Evolutionary conservation across 768 basidiomycete genomes (phyloP).

Genomic region (Tephrocybe sp.): DNA sequence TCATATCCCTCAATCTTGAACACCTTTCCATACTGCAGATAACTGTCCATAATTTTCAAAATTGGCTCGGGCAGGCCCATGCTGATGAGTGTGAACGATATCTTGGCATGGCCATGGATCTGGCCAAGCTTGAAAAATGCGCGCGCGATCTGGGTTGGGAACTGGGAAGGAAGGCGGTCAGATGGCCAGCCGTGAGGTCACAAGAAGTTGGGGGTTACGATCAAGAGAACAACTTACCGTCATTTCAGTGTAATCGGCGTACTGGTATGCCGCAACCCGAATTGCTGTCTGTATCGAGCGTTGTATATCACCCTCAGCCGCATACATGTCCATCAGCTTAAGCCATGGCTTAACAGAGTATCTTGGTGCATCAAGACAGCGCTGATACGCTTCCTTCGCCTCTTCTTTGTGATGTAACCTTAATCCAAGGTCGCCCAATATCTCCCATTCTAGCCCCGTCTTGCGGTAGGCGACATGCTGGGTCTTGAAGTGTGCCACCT

Average conservation of each 20-base stretch:
- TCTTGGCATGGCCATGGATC: slow-evolving; percentile 91
- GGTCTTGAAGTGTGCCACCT: slow-evolving; percentile 98
- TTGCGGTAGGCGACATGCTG: slow-evolving; percentile 98
- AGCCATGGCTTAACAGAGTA: slow-evolving; percentile 93
- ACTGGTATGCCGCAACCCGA: slow-evolving; percentile 89
- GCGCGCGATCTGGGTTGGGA: slow-evolving; percentile 86
- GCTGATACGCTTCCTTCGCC: slow-evolving; percentile 96
- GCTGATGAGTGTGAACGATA: slow-evolving; percentile 87
- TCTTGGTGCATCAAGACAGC: slow-evolving; percentile 81
- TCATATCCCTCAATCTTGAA: slow-evolving; percentile 90
- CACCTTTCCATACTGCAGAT: slow-evolving; percentile 79
- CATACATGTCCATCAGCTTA: slow-evolving; percentile 92
- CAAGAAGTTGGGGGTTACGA: neutral
- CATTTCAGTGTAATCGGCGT: slow-evolving; percentile 87
- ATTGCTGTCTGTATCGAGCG: slow-evolving; percentile 90
- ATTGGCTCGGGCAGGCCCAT: slow-evolving; percentile 92
- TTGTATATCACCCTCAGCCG: slow-evolving; percentile 95
- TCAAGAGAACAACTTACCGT: slow-evolving; percentile 49
- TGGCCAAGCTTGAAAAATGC: slow-evolving; percentile 92
- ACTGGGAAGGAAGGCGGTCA: slow-evolving; percentile 41
- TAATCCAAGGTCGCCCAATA: slow-evolving; percentile 89
- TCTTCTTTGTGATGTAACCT: slow-evolving; percentile 98
- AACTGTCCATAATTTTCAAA: slow-evolving; percentile 90
- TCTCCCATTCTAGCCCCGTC: slow-evolving; percentile 97
- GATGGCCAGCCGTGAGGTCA: neutral